Evolutionary conservation across 2,329 filamentous ascomycete genomes (phyloP), one percentile per base, ranked within the genome.

Genomic region (Fusarium globosum): DNA sequence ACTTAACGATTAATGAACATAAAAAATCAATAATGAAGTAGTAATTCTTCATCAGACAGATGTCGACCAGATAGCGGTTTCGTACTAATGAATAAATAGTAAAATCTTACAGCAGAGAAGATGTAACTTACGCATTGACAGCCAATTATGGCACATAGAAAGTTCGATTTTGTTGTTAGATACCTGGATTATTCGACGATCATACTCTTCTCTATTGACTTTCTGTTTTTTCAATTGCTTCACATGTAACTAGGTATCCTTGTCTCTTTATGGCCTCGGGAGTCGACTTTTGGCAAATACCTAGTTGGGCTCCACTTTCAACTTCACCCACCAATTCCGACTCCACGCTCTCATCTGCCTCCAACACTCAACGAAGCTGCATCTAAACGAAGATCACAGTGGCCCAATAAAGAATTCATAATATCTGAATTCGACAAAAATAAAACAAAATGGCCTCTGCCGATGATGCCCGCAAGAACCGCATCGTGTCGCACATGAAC

Each of bases 401-500:
- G 7, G 18, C 18, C n/a, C 41, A 43, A 39, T 11, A 26, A 7
- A 39, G 12, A 35, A 20, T 4, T 11, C 1, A 4, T 16, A 23
- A 4, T 1, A 11, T 35, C 20, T 9, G 6, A 21, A 18, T 21
- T 10, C 16, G n/a, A 23, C 28, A 64, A n/a, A 28, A 60, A 52
- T 12, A 52, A 3, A 26, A 6, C 33, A 26, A 26, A 57, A 80
- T 80, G 79, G 63, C 73, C 20, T 73, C 75, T 23, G 56, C 75
- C n/a, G 79, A 81, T 28, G 77, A 76, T 53, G 77, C 76, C 41
- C 75, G 79, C 65, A 82, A 79, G 52, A 73, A 76, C 43, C 82
- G 83, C 75, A 85, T 85, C 81, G 89, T 96, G 79, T 86, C 86
- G 39, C 95, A 98, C 85, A 96, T 98, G 94, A 97, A 98, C 84